Evolutionary conservation across 2,329 filamentous ascomycete species (phyloP).

Genomic region (Massarina eburnea): DNA sequence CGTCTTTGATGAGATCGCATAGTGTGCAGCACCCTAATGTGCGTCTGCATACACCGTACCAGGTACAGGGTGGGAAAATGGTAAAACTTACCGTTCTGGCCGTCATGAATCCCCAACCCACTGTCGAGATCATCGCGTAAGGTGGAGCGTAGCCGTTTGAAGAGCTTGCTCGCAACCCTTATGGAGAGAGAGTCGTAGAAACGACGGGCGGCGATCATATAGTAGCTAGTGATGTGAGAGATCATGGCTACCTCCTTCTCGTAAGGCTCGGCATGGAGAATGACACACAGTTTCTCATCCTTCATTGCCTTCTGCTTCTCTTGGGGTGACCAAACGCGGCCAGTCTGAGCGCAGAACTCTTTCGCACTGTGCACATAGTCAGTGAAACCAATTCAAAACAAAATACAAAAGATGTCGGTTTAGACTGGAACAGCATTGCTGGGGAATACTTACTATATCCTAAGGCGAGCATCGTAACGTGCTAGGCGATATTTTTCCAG

Average conservation of each 20-base stretch:
- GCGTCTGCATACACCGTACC: too few relatives aligned
- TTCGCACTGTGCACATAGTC: too few relatives aligned
- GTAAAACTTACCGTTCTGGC: slow-evolving; percentile 18
- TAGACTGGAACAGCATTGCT: too few relatives aligned
- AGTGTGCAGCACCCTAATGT: background rate
- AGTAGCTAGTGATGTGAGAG: slow-evolving; percentile 67
- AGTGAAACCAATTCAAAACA: too few relatives aligned
- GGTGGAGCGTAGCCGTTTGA: slow-evolving; percentile 22
- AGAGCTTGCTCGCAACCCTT: slow-evolving; percentile 42
- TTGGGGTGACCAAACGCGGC: slow-evolving; percentile 10
- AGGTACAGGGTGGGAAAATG: background rate
- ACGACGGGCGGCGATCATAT: slow-evolving; percentile 64
- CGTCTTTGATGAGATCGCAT: too few relatives aligned
- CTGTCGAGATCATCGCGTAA: slow-evolving; percentile 29
- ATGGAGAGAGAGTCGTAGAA: slow-evolving; percentile 61
- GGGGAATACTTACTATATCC: slow-evolving; percentile 24
- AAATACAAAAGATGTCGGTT: too few relatives aligned
- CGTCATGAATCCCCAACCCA: slow-evolving; percentile 22
- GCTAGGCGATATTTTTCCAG: slow-evolving; percentile 23
- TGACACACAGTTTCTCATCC: slow-evolving; percentile 20
- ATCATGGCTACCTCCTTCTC: slow-evolving; percentile 63
- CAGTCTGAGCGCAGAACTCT: slow-evolving; percentile 12
- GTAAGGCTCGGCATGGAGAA: slow-evolving; percentile 61
- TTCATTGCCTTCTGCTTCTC: slow-evolving; percentile 34
- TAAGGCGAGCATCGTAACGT: slow-evolving; percentile 28